Evolutionary conservation across 163 green algal species (phyloP), one percentile per base, ranked within the genome.

Genomic region (Volvox carteri): DNA sequence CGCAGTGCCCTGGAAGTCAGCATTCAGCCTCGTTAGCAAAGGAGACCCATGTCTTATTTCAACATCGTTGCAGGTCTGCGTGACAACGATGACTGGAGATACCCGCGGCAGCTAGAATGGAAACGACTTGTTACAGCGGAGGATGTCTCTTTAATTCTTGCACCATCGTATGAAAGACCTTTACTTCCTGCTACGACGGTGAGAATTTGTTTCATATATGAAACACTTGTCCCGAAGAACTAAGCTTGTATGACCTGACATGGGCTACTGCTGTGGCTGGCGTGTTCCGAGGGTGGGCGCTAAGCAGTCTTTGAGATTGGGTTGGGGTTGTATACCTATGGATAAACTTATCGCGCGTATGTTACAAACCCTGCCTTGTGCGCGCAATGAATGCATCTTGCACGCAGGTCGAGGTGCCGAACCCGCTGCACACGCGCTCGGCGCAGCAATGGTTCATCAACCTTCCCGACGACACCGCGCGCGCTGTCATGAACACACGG

Each of bases 371-470:
- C 48, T 58, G 14, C 48, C 48, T 11, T 58, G 48, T 58, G 54
- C 54, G 7, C 54, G 54, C 54, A 19, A 74, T 33, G 23, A 14
- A 30, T 68, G 58, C 9, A 68, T 72, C 11, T 77, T 35, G 44
- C 33, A 19, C 30, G 52, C 72, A 89, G 84, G 84, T 77, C 12
- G 84, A 89, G 39, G 42, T 84, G 4, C 84, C 84, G 1, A 89
- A 89, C 39, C 84, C 84, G 0, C 73, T 84, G 5, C 84, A 89
- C 72, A 89, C 84, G 18, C 72, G 72, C n/a, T 84, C 52, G 5
- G 84, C 84, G 0, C 70, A 89, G 84, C 84, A 89, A 33, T 89
- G 84, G 84, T 89, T 89, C 16, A 84, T 48, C n/a, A 48, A 52
- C 52, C 72, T 89, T 19, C 84, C 84, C 0, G 84, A 89, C 21